A percentile compares a stretch with the other conserved stretches of the same genome.
Evolutionary conservation across 2,329 filamentous ascomycete species (phyloP).

Genomic region (Ophiocordyceps polyrhachis-furcata): DNA sequence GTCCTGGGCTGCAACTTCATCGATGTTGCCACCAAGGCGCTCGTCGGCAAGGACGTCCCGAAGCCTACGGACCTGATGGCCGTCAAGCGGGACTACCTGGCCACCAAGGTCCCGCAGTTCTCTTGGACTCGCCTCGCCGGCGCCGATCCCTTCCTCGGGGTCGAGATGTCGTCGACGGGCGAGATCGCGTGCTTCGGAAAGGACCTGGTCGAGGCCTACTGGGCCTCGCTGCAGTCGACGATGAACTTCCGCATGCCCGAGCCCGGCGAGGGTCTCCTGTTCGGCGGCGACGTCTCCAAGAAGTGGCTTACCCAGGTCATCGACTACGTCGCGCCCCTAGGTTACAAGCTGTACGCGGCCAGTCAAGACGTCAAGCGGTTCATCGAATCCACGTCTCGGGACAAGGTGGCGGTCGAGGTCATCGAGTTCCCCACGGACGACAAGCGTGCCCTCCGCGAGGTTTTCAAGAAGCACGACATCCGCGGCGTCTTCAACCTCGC

Average conservation of each 20-base stretch:
- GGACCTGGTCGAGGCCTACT: slow-evolving; percentile 91
- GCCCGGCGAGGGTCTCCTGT: slow-evolving; percentile 84
- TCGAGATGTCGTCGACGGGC: slow-evolving; percentile 93
- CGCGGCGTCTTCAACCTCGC: slow-evolving; percentile 91
- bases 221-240: slow-evolving; percentile 84
- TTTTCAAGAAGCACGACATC: slow-evolving; percentile 95
- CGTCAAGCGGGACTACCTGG: slow-evolving; percentile 74
- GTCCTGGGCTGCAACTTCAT: slow-evolving; percentile 95
- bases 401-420: slow-evolving; percentile 58
- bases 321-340: slow-evolving; percentile 71
- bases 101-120: slow-evolving; percentile 97
- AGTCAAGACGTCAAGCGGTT: slow-evolving; percentile 65
- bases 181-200: slow-evolving; percentile 99
- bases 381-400: slow-evolving; percentile 50
- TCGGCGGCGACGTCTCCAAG: slow-evolving; percentile 66
- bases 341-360: slow-evolving; percentile 87
- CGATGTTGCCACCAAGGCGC: slow-evolving; percentile 81
- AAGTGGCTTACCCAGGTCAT: slow-evolving; percentile 60
- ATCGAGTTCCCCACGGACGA: slow-evolving; percentile 96
- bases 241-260: slow-evolving; percentile 99
- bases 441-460: slow-evolving; percentile 83
- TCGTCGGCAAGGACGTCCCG: slow-evolving; percentile 71
- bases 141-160: slow-evolving; percentile 90
- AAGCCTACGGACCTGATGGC: slow-evolving; percentile 77
- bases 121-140: slow-evolving; percentile 96